A percentile compares a stretch with the other conserved stretches of the same genome.
These are phyloP conservation scores for Boletellus ananas DNA, from an alignment of 768 basidiomycete genomes.

Conservation along the genomic window DNA sequence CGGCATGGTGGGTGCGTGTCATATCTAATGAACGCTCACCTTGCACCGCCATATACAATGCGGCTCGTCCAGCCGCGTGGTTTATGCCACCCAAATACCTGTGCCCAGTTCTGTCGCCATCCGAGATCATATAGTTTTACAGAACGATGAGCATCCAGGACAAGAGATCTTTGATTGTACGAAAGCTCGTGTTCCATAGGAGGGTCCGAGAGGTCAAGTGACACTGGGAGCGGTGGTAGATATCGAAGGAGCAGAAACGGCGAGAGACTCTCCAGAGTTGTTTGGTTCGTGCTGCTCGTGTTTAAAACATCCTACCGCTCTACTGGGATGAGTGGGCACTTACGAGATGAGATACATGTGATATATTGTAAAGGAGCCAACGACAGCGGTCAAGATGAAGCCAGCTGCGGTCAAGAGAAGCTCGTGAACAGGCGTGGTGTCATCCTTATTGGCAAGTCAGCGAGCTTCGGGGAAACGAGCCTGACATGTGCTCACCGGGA, in stretches of 20 bases:
- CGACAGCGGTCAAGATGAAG: conserved; percentile 53
- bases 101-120: conserved; percentile 64
- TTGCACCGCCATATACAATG: conserved; percentile 57
- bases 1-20: neutral
- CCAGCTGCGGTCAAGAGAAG: conserved; percentile 61
- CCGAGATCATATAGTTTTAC: conserved; percentile 72
- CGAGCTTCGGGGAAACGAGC: neutral
- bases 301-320: neutral
- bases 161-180: conserved; percentile 57
- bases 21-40: conserved; percentile 41
- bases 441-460: conserved; percentile 41
- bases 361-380: conserved; percentile 74
- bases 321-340: conserved; percentile 26
- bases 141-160: conserved; percentile 57
- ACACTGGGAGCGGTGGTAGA: conserved; percentile 55
- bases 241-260: conserved; percentile 72
- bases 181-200: conserved; percentile 72
- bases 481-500: conserved; percentile 43
- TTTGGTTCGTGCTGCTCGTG: conserved; percentile 68
- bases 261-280: conserved; percentile 74
- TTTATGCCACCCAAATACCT: conserved; percentile 59
- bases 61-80: conserved; percentile 51
- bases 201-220: conserved; percentile 56
- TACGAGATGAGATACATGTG: conserved; percentile 75
- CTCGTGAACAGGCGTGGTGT: conserved; percentile 66